These are phyloP conservation scores for Glonium stellatum DNA, from an alignment of 495 filamentous ascomycete species.

Conservation along the genomic window DNA sequence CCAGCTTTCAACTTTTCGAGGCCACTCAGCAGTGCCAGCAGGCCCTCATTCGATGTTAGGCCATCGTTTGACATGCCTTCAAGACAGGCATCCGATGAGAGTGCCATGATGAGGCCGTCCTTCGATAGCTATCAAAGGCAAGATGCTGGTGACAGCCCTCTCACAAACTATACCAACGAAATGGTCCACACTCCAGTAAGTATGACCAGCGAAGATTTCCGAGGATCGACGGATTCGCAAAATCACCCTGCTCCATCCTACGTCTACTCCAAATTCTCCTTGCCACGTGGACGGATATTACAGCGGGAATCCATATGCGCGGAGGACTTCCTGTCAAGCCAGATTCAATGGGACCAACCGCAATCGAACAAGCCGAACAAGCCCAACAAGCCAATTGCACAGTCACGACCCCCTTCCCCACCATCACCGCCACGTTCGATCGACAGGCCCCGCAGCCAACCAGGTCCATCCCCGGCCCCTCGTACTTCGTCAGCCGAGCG, in stretches of 20 bases:
- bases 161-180: slow-evolving; percentile 48
- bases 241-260: slow-evolving; percentile 57
- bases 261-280: slow-evolving; percentile 71
- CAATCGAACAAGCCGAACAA: slow-evolving; percentile 10
- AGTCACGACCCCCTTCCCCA: slow-evolving; percentile 28
- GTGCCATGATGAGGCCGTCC: slow-evolving; percentile 46
- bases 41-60: slow-evolving; percentile 37
- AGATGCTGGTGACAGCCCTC: slow-evolving; percentile 36
- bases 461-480: slow-evolving; percentile 38
- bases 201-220: slow-evolving; percentile 54
- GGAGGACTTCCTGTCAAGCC: slow-evolving; percentile 52
- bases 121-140: slow-evolving; percentile 37
- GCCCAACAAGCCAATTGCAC: slow-evolving; percentile 36
- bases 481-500: neutral
- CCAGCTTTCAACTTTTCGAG: slow-evolving; percentile 90
- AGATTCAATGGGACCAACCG: slow-evolving; percentile 55
- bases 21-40: slow-evolving; percentile 65
- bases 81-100: slow-evolving; percentile 54
- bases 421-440: slow-evolving; percentile 27
- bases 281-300: slow-evolving; percentile 73
- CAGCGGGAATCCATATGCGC: slow-evolving; percentile 61
- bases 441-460: slow-evolving; percentile 19
- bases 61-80: slow-evolving; percentile 53
- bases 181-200: slow-evolving; percentile 56
- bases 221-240: slow-evolving; percentile 37